Evolutionary conservation across 1,284 basidiomycete genomes (phyloP).

Genomic region (Trichosporon coremiiforme): DNA sequence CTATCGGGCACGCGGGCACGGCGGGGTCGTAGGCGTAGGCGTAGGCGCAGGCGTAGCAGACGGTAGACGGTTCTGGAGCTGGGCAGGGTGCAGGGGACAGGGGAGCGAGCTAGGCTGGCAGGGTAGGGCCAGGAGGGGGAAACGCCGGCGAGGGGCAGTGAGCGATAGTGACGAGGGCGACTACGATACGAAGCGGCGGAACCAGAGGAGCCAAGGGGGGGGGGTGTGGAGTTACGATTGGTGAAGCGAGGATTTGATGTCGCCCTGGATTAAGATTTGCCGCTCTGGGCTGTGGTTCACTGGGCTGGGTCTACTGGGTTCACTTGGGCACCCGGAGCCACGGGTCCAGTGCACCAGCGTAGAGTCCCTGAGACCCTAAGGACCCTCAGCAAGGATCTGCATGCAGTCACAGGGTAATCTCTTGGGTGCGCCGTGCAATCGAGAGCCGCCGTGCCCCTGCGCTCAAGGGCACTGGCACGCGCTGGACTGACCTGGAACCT

Average conservation of each 20-base stretch:
- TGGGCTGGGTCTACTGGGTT: not conserved
- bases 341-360: slow-evolving; percentile 10
- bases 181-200: not conserved
- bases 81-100: not conserved
- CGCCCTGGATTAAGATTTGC: slow-evolving; percentile 10
- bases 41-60: not conserved
- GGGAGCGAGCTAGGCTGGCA: slow-evolving; percentile 5
- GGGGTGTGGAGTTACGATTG: not conserved
- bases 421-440: slow-evolving; percentile 1
- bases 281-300: not conserved
- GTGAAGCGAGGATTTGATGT: not conserved
- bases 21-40: not conserved
- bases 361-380: not conserved
- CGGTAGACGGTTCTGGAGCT: slow-evolving; percentile 8
- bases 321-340: not conserved
- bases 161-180: not conserved
- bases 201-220: not conserved
- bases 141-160: not conserved
- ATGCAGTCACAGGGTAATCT: not conserved
- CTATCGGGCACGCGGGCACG: slow-evolving; percentile 2
- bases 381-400: not conserved
- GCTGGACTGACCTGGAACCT: not conserved
- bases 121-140: not conserved
- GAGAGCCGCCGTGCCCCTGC: not conserved
- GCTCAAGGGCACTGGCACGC: not conserved